Conservation (phyloP, 768 basidiomycete species). For the Symmetrospora coprosmae region DNA sequence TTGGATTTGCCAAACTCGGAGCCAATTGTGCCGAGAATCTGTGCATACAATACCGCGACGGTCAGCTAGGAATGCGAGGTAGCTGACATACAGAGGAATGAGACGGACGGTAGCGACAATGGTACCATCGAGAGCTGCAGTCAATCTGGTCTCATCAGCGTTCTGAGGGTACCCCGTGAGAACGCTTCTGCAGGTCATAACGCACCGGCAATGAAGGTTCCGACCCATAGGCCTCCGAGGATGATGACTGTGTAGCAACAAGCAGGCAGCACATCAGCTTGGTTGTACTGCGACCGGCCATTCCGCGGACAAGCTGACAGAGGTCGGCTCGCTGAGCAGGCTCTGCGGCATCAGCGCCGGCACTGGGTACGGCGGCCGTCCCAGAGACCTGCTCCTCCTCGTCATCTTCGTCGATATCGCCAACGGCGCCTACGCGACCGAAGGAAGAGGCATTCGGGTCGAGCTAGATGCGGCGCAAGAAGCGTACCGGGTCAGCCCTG, state of each 20-base stretch:
- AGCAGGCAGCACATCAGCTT: background rate
- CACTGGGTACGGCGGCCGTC: background rate
- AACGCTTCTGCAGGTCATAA: background rate
- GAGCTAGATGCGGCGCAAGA: conserved; percentile 1
- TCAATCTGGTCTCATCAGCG: too few species aligned
- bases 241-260: background rate
- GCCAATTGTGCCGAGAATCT: conserved; percentile 21
- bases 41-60: too few species aligned
- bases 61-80: too few species aligned
- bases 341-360: background rate
- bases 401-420: conserved; percentile 3
- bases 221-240: conserved; percentile 15
- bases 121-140: conserved; percentile 20
- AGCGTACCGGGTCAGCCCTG: background rate
- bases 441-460: conserved; percentile 13
- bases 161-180: background rate
- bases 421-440: background rate
- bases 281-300: background rate
- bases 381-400: background rate
- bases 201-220: background rate
- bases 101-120: conserved; percentile 12
- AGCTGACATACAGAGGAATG: too few species aligned
- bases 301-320: background rate
- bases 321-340: background rate
- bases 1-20: conserved; percentile 24